Evolutionary conservation across 441 rosid genomes (phyloP).

Genomic region (Flueggea neowawraea): DNA sequence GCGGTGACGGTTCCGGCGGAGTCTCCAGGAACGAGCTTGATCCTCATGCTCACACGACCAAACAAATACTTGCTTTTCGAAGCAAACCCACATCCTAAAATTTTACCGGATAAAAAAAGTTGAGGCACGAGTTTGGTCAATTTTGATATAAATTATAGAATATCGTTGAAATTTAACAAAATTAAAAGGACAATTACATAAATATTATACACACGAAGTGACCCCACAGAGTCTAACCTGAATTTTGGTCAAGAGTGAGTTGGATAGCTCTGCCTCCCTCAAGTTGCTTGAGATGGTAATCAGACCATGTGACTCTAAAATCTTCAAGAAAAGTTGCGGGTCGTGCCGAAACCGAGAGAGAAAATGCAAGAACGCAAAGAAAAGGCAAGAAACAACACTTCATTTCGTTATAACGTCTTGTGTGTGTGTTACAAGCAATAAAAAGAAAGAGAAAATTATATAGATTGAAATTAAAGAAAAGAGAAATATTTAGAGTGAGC

Average conservation of each 20-base stretch:
- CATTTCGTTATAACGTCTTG: background rate
- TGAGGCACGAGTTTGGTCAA: too few relatives aligned
- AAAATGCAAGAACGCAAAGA: constrained; percentile 19
- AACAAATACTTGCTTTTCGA: constrained; percentile 80
- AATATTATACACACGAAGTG: background rate
- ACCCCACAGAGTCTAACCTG: constrained; percentile 44
- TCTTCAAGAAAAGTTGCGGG: constrained; percentile 61
- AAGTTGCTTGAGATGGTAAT: constrained; percentile 59
- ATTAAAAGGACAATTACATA: too few relatives aligned
- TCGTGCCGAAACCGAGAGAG: constrained; percentile 34
- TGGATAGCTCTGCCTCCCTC: constrained; percentile 70
- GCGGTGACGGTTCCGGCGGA: constrained; percentile 99
- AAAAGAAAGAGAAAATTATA: background rate
- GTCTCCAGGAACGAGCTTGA: constrained; percentile 87
- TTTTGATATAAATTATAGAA: too few relatives aligned
- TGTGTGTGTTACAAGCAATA: background rate
- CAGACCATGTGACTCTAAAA: constrained; percentile 68
- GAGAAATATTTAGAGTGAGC: too few relatives aligned
- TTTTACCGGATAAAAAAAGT: background rate
- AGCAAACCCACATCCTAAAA: constrained; percentile 88
- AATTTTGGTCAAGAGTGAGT: constrained; percentile 68
- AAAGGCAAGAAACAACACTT: constrained; percentile 1
- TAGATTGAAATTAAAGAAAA: background rate
- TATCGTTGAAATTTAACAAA: too few relatives aligned
- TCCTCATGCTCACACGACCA: constrained; percentile 93